Conservation (phyloP, 1,284 basidiomycete genomes). For the Rhizoctonia solani region DNA sequence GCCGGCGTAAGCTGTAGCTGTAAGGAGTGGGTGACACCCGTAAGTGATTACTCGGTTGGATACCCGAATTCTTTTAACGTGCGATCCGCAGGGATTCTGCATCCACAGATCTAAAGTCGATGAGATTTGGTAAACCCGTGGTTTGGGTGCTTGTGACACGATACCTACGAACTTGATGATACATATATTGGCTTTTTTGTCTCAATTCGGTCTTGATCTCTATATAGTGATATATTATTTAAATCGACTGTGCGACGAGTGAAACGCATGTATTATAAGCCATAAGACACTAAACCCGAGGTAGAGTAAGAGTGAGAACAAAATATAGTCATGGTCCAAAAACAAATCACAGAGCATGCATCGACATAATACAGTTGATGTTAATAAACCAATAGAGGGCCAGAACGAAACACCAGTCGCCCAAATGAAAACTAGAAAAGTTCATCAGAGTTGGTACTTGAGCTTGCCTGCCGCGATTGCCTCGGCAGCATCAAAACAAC, state of each 20-base stretch:
- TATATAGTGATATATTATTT: slow-evolving; percentile 1
- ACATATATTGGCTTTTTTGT: neutral
- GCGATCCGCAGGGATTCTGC: slow-evolving; percentile 75
- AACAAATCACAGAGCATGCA: slow-evolving; percentile 4
- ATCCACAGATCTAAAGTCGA: slow-evolving; percentile 90
- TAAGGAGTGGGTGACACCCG: slow-evolving; percentile 87
- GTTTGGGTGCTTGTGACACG: neutral
- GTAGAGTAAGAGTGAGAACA: no score
- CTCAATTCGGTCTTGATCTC: neutral
- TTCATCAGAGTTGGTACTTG: neutral
- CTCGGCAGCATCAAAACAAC: slow-evolving; percentile 23
- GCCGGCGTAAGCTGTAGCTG: slow-evolving; percentile 92
- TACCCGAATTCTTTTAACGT: neutral
- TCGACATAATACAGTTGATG: no score
- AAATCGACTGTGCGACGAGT: neutral
- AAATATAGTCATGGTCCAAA: neutral
- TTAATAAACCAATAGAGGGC: neutral
- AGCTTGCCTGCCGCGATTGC: slow-evolving; percentile 23
- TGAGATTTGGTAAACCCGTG: slow-evolving; percentile 63
- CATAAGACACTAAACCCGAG: no score
- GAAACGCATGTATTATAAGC: neutral
- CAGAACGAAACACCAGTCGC: neutral
- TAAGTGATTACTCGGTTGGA: slow-evolving; percentile 49
- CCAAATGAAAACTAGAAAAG: neutral
- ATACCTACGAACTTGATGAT: neutral